Conservation (phyloP, 176 grass and related monocot genomes). For the Aegilops sharonensis region DNA sequence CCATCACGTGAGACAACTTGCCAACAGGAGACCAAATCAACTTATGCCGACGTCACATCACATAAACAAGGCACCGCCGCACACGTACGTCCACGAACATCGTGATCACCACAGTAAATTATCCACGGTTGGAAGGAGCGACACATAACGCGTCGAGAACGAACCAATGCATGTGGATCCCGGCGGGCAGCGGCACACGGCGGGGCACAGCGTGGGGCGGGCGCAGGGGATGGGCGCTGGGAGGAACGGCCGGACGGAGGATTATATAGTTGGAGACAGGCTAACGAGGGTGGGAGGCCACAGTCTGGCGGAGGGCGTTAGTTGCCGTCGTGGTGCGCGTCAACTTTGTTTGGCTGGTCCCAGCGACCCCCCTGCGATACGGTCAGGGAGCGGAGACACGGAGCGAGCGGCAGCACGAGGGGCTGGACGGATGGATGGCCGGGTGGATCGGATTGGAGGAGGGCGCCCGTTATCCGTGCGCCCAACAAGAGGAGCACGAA, state of each 20-base stretch:
- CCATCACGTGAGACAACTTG: neutral
- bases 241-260: neutral
- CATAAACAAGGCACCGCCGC: neutral
- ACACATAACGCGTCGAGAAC: neutral
- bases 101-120: neutral
- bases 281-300: constrained; percentile 15
- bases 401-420: neutral
- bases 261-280: constrained; percentile 18
- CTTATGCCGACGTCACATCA: neutral
- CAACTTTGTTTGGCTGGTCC: constrained; percentile 34
- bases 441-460: neutral
- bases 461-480: neutral
- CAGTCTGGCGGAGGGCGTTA: constrained; percentile 28
- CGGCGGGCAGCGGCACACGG: neutral
- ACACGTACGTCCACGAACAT: neutral
- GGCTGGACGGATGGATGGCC: neutral
- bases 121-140: neutral
- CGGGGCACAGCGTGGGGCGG: neutral
- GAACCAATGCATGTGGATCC: neutral
- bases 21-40: neutral
- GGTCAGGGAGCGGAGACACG: constrained; percentile 24
- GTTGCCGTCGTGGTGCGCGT: constrained; percentile 51
- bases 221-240: neutral
- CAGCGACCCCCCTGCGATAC: constrained; percentile 16
- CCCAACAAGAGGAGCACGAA: neutral